These are phyloP conservation scores for Amanita pseudoporphyria DNA, from an alignment of 768 basidiomycete genomes.

Conservation along the genomic window DNA sequence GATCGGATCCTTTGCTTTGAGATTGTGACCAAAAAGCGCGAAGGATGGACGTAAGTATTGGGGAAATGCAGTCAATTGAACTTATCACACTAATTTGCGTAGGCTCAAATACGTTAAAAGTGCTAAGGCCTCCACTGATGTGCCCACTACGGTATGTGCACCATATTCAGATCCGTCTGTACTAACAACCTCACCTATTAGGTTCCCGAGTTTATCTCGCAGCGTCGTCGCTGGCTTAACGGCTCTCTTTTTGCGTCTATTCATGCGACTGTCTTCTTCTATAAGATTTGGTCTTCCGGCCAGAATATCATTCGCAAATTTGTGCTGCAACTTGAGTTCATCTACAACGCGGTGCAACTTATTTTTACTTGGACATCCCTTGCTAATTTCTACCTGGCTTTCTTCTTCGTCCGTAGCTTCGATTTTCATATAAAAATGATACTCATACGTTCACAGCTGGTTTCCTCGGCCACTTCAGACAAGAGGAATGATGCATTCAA, in stretches of 20 bases:
- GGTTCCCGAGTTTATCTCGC: slow-evolving; percentile 92
- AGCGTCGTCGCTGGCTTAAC: slow-evolving; percentile 82
- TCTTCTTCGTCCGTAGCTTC: slow-evolving; percentile 75
- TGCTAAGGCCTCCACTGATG: slow-evolving; percentile 94
- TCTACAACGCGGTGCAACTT: slow-evolving; percentile 85
- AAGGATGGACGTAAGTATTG: slow-evolving; percentile 65
- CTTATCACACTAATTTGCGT: background rate
- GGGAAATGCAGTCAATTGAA: slow-evolving; percentile 4
- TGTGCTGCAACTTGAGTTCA: slow-evolving; percentile 71
- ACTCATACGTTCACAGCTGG: slow-evolving; percentile 39
- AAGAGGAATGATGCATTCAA: slow-evolving; percentile 63
- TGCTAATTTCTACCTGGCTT: slow-evolving; percentile 90
- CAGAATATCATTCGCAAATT: slow-evolving; percentile 83
- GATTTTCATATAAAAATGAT: background rate
- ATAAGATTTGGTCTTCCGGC: slow-evolving; percentile 85
- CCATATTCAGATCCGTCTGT: background rate
- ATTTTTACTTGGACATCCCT: slow-evolving; percentile 92
- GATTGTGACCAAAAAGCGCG: slow-evolving; percentile 82
- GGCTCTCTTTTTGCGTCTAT: slow-evolving; percentile 91
- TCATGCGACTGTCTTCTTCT: slow-evolving; percentile 85
- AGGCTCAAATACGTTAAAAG: slow-evolving; percentile 86
- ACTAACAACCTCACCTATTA: slow-evolving; percentile 13
- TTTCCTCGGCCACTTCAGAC: slow-evolving; percentile 65
- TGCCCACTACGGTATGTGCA: slow-evolving; percentile 60
- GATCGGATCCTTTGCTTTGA: slow-evolving; percentile 91